Base-by-base conservation (phyloP, 2,329 filamentous ascomycete genomes). In the Colletotrichum karsti region DNA sequence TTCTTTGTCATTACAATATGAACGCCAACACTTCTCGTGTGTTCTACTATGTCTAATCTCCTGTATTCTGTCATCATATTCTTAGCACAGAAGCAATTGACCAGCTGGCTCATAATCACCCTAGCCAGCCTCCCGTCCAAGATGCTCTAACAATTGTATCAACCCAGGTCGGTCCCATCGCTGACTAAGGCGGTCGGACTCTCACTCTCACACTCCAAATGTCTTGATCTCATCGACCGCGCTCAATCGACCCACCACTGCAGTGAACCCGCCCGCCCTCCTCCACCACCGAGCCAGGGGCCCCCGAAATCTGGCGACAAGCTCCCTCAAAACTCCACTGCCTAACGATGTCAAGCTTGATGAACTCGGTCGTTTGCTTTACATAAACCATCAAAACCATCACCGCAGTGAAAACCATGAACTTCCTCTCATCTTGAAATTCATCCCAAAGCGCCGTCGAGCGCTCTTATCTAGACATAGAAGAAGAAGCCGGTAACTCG, bases 191-290 rank as follows among this genome's bases (percentile, higher is more conserved):
- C 44, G 46, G 22, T 60, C 57, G 24, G 57, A 60, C 57, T 51
- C 57, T 39, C 35, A 51, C 46, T 22, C 57, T 39, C 56, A 48
- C 20, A 51, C 44, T 18, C 3, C 24, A 9, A 55, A 30, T 51
- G 64, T 53, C 64, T 67, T 64, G 64, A 67, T 57, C 64, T 63
- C 59, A 58, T 67, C 53, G 53, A 67, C 57, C 53, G 53, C 28
- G 60, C 28, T 8, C 37, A 35, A 48, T 64, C 60, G 60, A 44
- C 65, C 65, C 60, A 68, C 64, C 30, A 53, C n/a, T n/a, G n/a
- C n/a, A n/a, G n/a, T n/a, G n/a, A n/a, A n/a, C n/a, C n/a, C n/a
- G n/a, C 59, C 64, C 60, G 64, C 42, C 35, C 51, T 53, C 28
- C 30, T 54, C 61, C 30, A 48, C 61, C 30, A 48, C 64, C 42